Evolutionary conservation across 148 eudicot species (phyloP), one percentile per base, ranked within the genome.

Genomic region (Cornus suecica): DNA sequence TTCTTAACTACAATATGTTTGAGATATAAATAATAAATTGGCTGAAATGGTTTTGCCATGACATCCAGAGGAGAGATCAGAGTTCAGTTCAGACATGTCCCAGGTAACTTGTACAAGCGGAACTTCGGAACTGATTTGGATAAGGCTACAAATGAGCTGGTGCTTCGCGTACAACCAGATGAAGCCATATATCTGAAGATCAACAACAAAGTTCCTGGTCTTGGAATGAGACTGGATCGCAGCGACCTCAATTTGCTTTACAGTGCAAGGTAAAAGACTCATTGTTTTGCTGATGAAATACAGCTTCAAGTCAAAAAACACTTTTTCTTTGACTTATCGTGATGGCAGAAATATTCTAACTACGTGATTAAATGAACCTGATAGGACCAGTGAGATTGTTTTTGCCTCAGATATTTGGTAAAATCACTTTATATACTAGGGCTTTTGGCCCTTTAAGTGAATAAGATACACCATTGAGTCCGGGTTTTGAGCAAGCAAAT

Each of bases 191-290:
- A 80, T 84, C 81, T 94, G 28, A 91, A 86, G 84, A 80, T 94
- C 70, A 94, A 94, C 81, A 94, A 94, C 71, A 94, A 94, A 80
- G 88, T 94, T 58, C 98, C 98, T 28, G 98, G 98, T 60, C 83
- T 94, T 8, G 98, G 94, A 68, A 94, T 94, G 94, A 76, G 91
- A 80, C 78, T 94, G 65, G 98, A 91, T 71, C 85, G 86, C 23
- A 87, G 92, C 67, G 91, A 94, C 78, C 93, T 94, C 68, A 94
- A 94, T 80, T 82, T 94, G 81, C 90, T 88, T 63, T 94, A 91
- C 79, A 90, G 82, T 13, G 74, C 83, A 68, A 91, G 86, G 94
- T 91, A 77, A 71, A 70, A 25, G 74, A 69, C 15, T 15, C 67
- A 24, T 52, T 25, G 24, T 63, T 42, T 14, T 4, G 23, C 63